These are phyloP conservation scores for Trichoderma simmonsii DNA, from an alignment of 2,329 filamentous ascomycete genomes.

Conservation along the genomic window DNA sequence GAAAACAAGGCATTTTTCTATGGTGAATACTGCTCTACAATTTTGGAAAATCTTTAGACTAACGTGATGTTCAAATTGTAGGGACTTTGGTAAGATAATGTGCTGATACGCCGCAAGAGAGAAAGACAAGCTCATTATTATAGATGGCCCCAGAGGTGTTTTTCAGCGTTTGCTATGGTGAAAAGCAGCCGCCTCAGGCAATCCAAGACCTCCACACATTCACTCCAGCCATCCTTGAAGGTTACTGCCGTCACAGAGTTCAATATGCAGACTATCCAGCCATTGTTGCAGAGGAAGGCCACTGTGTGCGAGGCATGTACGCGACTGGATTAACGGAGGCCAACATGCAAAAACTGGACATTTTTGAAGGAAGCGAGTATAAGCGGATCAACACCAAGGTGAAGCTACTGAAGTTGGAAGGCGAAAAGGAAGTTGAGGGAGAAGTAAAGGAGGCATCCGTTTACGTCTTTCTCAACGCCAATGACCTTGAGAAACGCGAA, in stretches of 20 bases:
- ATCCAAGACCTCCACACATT: constrained; percentile 58
- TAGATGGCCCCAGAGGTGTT: constrained; percentile 85
- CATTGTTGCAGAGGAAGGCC: constrained; percentile 56
- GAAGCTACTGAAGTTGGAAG: constrained; percentile 46
- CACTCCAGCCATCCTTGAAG: constrained; percentile 70
- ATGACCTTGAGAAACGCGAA: constrained; percentile 64
- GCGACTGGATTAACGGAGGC: constrained; percentile 75
- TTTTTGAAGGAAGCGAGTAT: constrained; percentile 80
- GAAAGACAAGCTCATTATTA: constrained; percentile 15
- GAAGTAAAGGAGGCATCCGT: constrained; percentile 54
- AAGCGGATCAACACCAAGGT: constrained; percentile 53
- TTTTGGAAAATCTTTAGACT: background rate
- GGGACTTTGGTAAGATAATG: constrained; percentile 8
- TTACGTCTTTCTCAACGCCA: constrained; percentile 59
- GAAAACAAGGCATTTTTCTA: constrained; percentile 55
- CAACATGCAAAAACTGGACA: constrained; percentile 72
- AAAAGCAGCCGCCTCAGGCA: constrained; percentile 45
- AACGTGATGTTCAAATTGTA: background rate
- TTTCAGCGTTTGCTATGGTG: constrained; percentile 75
- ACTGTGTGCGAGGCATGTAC: constrained; percentile 69
- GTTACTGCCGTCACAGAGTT: constrained; percentile 70
- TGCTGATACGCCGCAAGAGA: background rate
- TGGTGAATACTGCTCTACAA: constrained; percentile 36
- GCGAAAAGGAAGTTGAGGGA: constrained; percentile 36
- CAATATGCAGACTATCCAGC: constrained; percentile 73